Percentiles rank a stretch among this genome's conserved stretches.
These are phyloP conservation scores for Leavenworthia alabamica DNA, from an alignment of 345 rosid genomes.

Conservation along the genomic window DNA sequence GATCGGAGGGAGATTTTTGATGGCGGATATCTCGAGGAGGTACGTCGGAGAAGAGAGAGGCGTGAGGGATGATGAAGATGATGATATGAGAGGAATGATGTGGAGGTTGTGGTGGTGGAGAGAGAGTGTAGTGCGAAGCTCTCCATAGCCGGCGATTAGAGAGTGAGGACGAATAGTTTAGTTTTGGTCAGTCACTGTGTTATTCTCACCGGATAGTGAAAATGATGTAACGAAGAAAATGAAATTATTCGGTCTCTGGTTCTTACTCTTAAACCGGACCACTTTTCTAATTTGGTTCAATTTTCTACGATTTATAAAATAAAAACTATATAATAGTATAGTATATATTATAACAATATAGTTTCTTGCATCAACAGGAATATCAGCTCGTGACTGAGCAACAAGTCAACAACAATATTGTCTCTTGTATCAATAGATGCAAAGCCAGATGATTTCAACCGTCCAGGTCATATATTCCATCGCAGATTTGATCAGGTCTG, in stretches of 20 bases:
- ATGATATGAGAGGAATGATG: conserved; percentile 30
- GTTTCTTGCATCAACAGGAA: conserved; percentile 74
- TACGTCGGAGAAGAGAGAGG: conserved; percentile 40
- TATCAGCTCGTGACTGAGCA: conserved; percentile 84
- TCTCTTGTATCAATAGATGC: conserved; percentile 74
- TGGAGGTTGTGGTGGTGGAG: conserved; percentile 40
- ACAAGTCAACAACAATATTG: conserved; percentile 57
- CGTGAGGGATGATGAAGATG: conserved; percentile 28
- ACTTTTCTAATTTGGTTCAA: too few relatives aligned
- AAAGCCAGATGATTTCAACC: conserved; percentile 78
- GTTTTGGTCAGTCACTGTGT: neutral
- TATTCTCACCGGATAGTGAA: conserved; percentile 9
- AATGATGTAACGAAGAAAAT: conserved; percentile 7
- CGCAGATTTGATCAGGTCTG: conserved; percentile 77
- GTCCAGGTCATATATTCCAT: conserved; percentile 88
- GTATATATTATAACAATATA: too few relatives aligned
- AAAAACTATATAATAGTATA: too few relatives aligned
- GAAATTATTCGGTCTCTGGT: neutral
- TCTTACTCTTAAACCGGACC: neutral
- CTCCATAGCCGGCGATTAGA: too few relatives aligned
- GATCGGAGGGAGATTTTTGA: conserved; percentile 32
- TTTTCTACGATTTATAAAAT: too few relatives aligned
- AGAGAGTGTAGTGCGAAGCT: too few relatives aligned
- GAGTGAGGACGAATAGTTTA: neutral
- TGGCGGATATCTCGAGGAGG: conserved; percentile 39